These are phyloP conservation scores for Malassezia globosa DNA, from an alignment of 1,284 basidiomycete genomes.

Conservation along the genomic window DNA sequence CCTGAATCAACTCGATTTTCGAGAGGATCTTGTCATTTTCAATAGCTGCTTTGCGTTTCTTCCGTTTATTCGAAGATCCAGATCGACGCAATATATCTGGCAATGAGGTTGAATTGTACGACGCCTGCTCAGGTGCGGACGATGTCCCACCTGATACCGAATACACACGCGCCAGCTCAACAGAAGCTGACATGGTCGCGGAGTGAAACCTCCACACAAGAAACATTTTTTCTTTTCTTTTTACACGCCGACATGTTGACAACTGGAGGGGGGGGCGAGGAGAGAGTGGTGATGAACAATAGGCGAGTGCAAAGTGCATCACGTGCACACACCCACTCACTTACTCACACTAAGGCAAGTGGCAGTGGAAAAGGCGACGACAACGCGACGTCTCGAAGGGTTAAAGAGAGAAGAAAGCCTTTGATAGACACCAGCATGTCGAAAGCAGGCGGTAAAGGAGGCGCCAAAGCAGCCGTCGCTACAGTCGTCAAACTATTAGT, in stretches of 20 bases:
- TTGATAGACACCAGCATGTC: slow-evolving; percentile 25
- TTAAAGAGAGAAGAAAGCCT: slow-evolving; percentile 1
- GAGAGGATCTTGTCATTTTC: slow-evolving; percentile 34
- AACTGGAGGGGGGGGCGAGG: too few species aligned
- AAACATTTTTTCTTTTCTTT: too few species aligned
- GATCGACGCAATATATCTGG: slow-evolving; percentile 40
- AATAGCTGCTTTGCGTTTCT: slow-evolving; percentile 30
- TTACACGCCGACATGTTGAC: too few species aligned
- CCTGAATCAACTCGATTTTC: slow-evolving; percentile 53
- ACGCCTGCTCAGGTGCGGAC: slow-evolving; percentile 29
- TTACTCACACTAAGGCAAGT: too few species aligned
- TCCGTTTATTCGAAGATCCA: slow-evolving; percentile 43
- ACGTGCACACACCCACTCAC: too few species aligned
- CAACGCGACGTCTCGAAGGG: too few species aligned
- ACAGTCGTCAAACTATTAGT: slow-evolving; percentile 59
- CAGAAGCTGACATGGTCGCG: slow-evolving; percentile 28
- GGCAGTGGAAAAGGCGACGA: too few species aligned
- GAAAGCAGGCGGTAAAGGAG: slow-evolving; percentile 37
- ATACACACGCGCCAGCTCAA: slow-evolving; percentile 40
- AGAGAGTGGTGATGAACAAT: not conserved
- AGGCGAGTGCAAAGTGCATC: not conserved
- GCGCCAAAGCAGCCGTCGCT: slow-evolving; percentile 30
- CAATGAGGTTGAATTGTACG: slow-evolving; percentile 42
- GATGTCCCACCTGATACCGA: slow-evolving; percentile 35
- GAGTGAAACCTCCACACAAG: too few species aligned